Base-by-base conservation (phyloP, 306 rosid genomes). In the Echinosophora koreensis region DNA sequence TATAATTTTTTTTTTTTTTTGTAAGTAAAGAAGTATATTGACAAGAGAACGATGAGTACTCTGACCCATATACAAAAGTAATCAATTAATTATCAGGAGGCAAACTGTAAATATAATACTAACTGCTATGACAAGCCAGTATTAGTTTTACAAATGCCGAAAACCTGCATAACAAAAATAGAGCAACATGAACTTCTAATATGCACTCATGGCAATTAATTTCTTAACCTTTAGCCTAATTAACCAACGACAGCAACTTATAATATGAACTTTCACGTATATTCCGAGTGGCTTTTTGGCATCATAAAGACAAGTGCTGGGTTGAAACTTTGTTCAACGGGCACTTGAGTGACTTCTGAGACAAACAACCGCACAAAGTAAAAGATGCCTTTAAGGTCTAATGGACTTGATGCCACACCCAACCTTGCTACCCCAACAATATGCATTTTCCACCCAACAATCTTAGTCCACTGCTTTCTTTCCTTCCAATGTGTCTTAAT, bases 361-460 rank as follows among this genome's bases (percentile, higher is more conserved):
- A 78, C 83, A 75, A 78, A 13, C 38, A 66, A 69, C 61, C 80
- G 5, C 84, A 76, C 64, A 50, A 85, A 87, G 87, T 86, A 80
- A 84, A 86, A 82, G 89, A 82, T 85, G 82, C 81, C 86, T 80
- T 70, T 84, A 62, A 52, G 84, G 22, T 85, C 83, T 71, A 80
- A 51, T 69, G 79, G 88, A 90, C 84, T 83, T 82, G 83, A 77
- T 81, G 85, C 84, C 88, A 83, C 86, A 89, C 80, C 86, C 81
- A 80, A 74, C 52, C 49, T 39, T 72, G n/a, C 60, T 30, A 56
- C 14, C 17, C 8, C 65, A 73, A 58, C 12, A 54, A 17, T 18
- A 6, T 8, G 0, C 66, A 51, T 52, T 72, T 50, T 71, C 42
- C 69, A 3, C 55, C 32, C 38, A 30, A 32, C 70, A 73, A 58